Base-by-base conservation (phyloP, 768 basidiomycete genomes). In the Boletus insuetus region DNA sequence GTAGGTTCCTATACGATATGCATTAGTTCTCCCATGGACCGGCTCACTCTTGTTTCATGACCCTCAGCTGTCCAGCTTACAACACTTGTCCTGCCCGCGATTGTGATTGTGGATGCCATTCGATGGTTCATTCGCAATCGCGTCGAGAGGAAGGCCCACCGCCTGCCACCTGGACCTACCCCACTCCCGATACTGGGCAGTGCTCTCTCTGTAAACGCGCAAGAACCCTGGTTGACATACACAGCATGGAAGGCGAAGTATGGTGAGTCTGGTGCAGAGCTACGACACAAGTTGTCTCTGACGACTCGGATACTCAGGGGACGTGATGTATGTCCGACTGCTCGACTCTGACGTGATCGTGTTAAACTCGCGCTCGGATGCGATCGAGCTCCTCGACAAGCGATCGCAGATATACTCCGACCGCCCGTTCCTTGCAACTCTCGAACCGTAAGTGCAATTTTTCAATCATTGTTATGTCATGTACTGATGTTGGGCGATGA, bases 391-490 rank as follows among this genome's bases (percentile, higher is more conserved):
- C 16, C 47, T 59, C 10, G 60, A 51, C 16, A 56, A 59, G 29
- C 58, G 58, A 17, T 61, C 60, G 9, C 54, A 56, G 17, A 53
- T 45, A 34, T 61, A 59, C 19, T 61, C 60, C 14, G 58, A 59
- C 17, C 60, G 58, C 26, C 54, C 54, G 2, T 56, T 44, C 19
- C 44, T 59, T 12, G 37, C 51, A 5, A 52, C 49, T 8, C 7
- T 56, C 12, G 20, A 51, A 4, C 54, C 40, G 54, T 61, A 35
- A 53, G 58, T 39, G 7, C 22, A 43, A 44, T 6, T 9, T 13
- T 26, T 26, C 26, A 26, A 26, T n/a, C n/a, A 37, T 38, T 16
- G 35, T 35, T 13, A 6, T 6, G 3, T 6, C 3, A 4, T 35
- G 35, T 6, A 35, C 35, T 13, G 2, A 38, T 4, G 12, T 16